Evolutionary conservation across 2,329 filamentous ascomycete genomes (phyloP).

Genomic region (Penicillium vulpinum): DNA sequence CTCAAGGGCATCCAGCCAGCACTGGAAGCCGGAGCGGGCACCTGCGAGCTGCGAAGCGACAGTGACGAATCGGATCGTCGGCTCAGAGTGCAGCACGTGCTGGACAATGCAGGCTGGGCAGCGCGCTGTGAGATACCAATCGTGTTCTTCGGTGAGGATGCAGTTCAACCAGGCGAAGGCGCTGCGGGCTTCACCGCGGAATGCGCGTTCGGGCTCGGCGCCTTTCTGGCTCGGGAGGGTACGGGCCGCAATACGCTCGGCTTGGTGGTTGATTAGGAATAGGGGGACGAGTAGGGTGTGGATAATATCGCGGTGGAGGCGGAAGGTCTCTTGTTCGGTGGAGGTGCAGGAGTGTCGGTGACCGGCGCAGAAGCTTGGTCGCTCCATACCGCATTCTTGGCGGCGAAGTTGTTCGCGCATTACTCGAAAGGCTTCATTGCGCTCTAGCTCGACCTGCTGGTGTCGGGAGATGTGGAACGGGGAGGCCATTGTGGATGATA

Average conservation of each 20-base stretch:
- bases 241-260: constrained; percentile 53
- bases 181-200: constrained; percentile 56
- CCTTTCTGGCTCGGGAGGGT: constrained; percentile 50
- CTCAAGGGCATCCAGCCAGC: constrained; percentile 42
- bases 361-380: constrained; percentile 40
- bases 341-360: constrained; percentile 35
- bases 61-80: constrained; percentile 45
- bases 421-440: constrained; percentile 37
- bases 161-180: constrained; percentile 62
- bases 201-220: constrained; percentile 58
- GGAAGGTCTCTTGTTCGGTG: constrained; percentile 37
- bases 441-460: constrained; percentile 33
- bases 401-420: constrained; percentile 38
- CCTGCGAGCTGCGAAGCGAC: constrained; percentile 45
- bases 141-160: constrained; percentile 57
- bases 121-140: constrained; percentile 58
- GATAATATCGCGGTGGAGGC: constrained; percentile 59
- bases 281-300: constrained; percentile 61
- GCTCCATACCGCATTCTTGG: constrained; percentile 37
- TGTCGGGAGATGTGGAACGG: constrained; percentile 38
- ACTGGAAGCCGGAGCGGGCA: constrained; percentile 38
- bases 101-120: constrained; percentile 53
- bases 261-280: constrained; percentile 57
- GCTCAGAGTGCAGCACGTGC: constrained; percentile 47
- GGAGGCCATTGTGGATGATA: constrained; percentile 21